Conservation (phyloP, 495 filamentous ascomycete genomes). For the Xylaria grammica region DNA sequence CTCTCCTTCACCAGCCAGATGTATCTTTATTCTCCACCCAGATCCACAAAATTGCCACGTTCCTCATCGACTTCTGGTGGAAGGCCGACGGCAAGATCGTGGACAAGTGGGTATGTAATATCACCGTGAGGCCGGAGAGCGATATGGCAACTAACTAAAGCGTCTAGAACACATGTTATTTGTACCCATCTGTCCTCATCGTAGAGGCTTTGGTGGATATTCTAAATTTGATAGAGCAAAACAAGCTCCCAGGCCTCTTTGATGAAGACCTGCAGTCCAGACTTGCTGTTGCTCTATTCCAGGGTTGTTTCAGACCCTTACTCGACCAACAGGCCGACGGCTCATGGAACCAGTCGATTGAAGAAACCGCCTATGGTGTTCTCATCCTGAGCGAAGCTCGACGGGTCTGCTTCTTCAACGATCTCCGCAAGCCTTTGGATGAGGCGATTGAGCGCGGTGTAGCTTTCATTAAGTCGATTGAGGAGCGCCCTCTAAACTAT, state of each 20-base stretch:
- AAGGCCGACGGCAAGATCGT: constrained; percentile 25
- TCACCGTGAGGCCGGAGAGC: not conserved
- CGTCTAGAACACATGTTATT: constrained; percentile 28
- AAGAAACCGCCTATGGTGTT: constrained; percentile 36
- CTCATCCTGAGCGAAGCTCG: constrained; percentile 28
- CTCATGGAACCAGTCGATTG: constrained; percentile 38
- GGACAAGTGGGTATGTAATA: constrained; percentile 38
- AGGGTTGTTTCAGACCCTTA: constrained; percentile 23
- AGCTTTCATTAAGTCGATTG: constrained; percentile 22
- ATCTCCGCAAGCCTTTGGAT: constrained; percentile 24
- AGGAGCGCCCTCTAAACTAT: constrained; percentile 23
- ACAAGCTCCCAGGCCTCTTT: constrained; percentile 21
- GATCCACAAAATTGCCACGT: constrained; percentile 30
- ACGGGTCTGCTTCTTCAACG: constrained; percentile 20
- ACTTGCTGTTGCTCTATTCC: constrained; percentile 29
- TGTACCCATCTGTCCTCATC: constrained; percentile 32
- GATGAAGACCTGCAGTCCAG: constrained; percentile 20
- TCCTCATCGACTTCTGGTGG: constrained; percentile 34
- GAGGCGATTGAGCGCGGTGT: constrained; percentile 26
- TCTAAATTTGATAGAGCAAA: constrained; percentile 26
- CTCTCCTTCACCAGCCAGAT: constrained; percentile 34
- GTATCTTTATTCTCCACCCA: constrained; percentile 22
- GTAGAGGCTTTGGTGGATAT: constrained; percentile 29
- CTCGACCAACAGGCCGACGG: constrained; percentile 34
- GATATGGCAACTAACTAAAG: not conserved